These are phyloP conservation scores for Andrographis paniculata DNA, from an alignment of 305 asterid genomes.

Conservation along the genomic window DNA sequence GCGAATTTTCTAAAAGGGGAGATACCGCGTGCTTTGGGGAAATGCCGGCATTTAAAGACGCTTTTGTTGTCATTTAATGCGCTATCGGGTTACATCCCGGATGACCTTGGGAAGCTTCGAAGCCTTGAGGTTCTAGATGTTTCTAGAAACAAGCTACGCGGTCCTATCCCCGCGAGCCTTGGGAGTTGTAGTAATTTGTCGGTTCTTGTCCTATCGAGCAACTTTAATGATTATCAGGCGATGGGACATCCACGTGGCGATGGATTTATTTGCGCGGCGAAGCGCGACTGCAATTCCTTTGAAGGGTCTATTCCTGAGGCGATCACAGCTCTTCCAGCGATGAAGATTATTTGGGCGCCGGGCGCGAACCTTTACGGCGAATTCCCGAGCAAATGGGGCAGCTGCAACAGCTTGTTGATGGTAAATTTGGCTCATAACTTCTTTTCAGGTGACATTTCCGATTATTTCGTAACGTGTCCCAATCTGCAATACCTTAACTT, in stretches of 20 bases:
- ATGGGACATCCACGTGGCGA: no score
- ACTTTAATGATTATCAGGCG: no score
- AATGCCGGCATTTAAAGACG: conserved; percentile 38
- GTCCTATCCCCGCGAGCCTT: conserved; percentile 34
- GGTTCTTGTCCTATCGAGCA: no score
- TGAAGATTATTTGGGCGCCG: no score
- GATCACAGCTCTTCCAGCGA: no score
- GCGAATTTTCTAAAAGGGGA: conserved; percentile 35
- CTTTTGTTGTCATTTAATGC: conserved; percentile 38
- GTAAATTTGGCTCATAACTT: conserved; percentile 29
- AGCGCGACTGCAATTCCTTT: no score
- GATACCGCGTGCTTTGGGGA: conserved; percentile 36
- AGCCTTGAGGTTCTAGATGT: conserved; percentile 40
- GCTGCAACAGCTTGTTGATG: conserved; percentile 26
- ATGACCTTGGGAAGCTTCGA: conserved; percentile 33
- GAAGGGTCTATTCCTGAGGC: no score
- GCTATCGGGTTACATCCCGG: conserved; percentile 34
- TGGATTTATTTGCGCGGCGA: no score
- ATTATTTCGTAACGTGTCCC: conserved; percentile 15
- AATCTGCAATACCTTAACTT: conserved; percentile 26
- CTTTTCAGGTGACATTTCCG: conserved; percentile 17
- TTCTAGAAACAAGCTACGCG: conserved; percentile 31
- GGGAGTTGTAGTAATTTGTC: no score
- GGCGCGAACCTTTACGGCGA: no score
- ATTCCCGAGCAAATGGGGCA: conserved; percentile 28